Conservation (phyloP, 1,139 yeast genomes). For the Suhomyces bokatorum region DNA sequence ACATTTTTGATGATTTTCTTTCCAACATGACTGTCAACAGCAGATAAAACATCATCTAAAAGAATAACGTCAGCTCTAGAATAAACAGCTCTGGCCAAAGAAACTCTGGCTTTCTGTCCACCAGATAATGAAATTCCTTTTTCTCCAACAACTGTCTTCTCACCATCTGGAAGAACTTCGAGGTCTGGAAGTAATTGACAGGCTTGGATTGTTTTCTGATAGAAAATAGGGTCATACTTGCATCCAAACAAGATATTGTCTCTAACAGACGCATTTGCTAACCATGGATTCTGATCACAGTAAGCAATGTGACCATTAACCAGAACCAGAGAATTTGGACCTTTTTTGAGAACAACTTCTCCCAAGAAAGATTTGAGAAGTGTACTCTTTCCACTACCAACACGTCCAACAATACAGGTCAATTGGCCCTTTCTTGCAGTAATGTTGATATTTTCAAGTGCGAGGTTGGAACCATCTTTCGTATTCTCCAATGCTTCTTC, state of each 20-base stretch:
- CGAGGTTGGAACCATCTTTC: slow-evolving; percentile 10
- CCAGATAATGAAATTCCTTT: slow-evolving; percentile 31
- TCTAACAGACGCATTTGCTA: slow-evolving; percentile 23
- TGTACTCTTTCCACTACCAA: slow-evolving; percentile 33
- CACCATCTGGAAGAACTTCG: slow-evolving; percentile 26
- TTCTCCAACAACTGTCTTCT: slow-evolving; percentile 27
- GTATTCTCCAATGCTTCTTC: slow-evolving; percentile 8
- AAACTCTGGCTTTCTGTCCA: slow-evolving; percentile 29
- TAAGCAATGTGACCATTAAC: slow-evolving; percentile 28
- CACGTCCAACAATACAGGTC: slow-evolving; percentile 31
- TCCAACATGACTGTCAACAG: slow-evolving; percentile 31
- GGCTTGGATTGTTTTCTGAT: slow-evolving; percentile 22
- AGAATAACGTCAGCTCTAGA: slow-evolving; percentile 25
- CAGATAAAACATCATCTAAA: slow-evolving; percentile 28
- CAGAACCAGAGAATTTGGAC: slow-evolving; percentile 10
- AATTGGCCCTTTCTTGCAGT: slow-evolving; percentile 26
- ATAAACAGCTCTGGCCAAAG: slow-evolving; percentile 30
- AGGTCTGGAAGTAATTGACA: slow-evolving; percentile 25
- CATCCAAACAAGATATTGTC: slow-evolving; percentile 28
- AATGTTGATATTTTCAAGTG: slow-evolving; percentile 23
- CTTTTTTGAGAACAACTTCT: slow-evolving; percentile 19
- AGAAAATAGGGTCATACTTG: slow-evolving; percentile 20
- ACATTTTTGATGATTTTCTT: slow-evolving; percentile 22
- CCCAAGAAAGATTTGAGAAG: slow-evolving; percentile 27
- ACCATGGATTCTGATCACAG: slow-evolving; percentile 28